Percentiles rank a stretch among this genome's conserved stretches.
Conservation (phyloP, 1,284 basidiomycete genomes). For the Singerocomus inundabilis region DNA sequence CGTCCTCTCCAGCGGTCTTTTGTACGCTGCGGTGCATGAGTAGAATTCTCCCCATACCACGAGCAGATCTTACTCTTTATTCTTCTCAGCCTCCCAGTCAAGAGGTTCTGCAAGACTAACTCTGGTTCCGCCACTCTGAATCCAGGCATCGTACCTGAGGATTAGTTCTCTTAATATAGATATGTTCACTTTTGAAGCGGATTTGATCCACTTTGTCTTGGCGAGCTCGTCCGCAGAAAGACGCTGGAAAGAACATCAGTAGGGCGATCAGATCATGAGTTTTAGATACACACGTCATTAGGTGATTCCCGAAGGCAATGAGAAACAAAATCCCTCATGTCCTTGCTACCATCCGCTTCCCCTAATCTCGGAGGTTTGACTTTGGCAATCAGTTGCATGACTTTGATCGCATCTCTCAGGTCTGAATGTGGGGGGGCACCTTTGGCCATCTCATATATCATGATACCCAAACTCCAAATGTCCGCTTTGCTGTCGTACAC, state of each 20-base stretch:
- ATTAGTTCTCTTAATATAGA: conserved; percentile 84
- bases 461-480: conserved; percentile 95
- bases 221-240: conserved; percentile 86
- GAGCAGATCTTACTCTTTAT: conserved; percentile 43
- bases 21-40: conserved; percentile 33
- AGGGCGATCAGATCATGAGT: not conserved
- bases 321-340: conserved; percentile 88
- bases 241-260: conserved; percentile 51
- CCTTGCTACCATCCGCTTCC: conserved; percentile 78
- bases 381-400: conserved; percentile 89
- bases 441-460: conserved; percentile 93
- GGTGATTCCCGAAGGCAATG: conserved; percentile 86
- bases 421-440: conserved; percentile 91
- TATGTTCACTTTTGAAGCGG: conserved; percentile 66
- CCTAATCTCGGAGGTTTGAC: conserved; percentile 80
- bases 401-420: conserved; percentile 79
- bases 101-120: conserved; percentile 75
- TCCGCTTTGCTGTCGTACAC: conserved; percentile 95
- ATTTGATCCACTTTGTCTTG: conserved; percentile 94
- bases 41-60: not conserved
- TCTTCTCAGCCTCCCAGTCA: conserved; percentile 68
- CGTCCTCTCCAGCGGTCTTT: conserved; percentile 38
- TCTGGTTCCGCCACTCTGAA: conserved; percentile 77
- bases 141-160: conserved; percentile 71
- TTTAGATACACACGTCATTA: conserved; percentile 54